Evolutionary conservation across 306 rosid genomes (phyloP), one percentile per base, ranked within the genome.

Genomic region (Lathyrus oleraceus): DNA sequence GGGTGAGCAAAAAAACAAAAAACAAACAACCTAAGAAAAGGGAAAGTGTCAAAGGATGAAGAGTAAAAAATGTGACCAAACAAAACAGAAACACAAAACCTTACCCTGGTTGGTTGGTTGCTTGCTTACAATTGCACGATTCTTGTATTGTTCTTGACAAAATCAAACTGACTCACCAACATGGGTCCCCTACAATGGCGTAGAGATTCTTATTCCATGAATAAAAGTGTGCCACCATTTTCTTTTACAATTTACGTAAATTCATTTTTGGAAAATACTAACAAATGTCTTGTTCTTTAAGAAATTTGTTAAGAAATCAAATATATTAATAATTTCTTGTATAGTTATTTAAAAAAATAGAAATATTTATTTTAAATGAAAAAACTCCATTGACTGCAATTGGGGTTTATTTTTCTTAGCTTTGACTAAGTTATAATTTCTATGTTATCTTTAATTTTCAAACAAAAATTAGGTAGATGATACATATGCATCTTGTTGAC

Each of bases 101-200:
- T 16, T 53, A 12, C 58, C 17, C 48, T 9, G 62, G 62, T 57
- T 56, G 61, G 10, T 58, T 56, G 62, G 10, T 58, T 59, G 53
- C 45, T 78, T 78, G 82, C 82, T 72, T 78, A 58, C 32, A 78
- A 65, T 27, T 67, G 65, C 70, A 78, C 61, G 58, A 56, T n/a
- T 15, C 10, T 25, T 8, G 38, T 15, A 15, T n/a, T 17, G 17
- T 23, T 12, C 43, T 44, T 64, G 59, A 56, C 48, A 15, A 20
- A 23, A 15, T 64, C 71, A 76, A 66, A 67, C 72, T 13, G 75
- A 39, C 35, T 59, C 74, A 65, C 57, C 70, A 79, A 47, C 20
- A 47, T 73, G 54, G 62, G 81, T 36, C 65, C 57, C 73, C n/a
- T 19, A 27, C 15, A 43, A 43, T 67, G 49, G 63, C 61, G 45